Base-by-base conservation (phyloP, 352 stramenopile species). In the Phytophthora pisi region DNA sequence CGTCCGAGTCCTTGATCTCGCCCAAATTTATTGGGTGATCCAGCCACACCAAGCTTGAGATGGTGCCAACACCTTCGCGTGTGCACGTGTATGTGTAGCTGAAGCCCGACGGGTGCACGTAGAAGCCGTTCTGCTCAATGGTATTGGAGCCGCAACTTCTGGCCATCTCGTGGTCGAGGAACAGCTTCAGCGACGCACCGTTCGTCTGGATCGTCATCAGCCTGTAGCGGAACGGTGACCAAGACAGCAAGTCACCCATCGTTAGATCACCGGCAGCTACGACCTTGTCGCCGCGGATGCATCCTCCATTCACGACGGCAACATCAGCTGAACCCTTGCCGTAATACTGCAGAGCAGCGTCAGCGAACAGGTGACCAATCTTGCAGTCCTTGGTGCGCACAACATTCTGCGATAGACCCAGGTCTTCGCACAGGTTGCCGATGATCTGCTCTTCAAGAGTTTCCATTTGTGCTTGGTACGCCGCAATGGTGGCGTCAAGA, bases 221-320 rank as follows among this genome's bases (percentile, higher is more conserved):
- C 9, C 68, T 84, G 66, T 92, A 87, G 20, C 82, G 82, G 50
- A 92, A 92, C n/a, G 84, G 84, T 30, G 80, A 89, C 80, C 82
- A 90, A 0, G 74, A 72, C 40, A 91, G 63, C 50, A 92, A 53
- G 54, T 89, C 66, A 4, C 80, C 84, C 16, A 90, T 51, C 26
- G 79, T 86, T 40, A 92, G 46, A 0, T 65, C 55, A 0, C 80
- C 78, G 0, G 80, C 79, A 11, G 79, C 59, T 42, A 88, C 79
- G 23, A 89, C 47, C 64, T 77, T 86, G 66, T 92, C 81, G 0
- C 77, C 83, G 51, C 84, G 80, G 51, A 91, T 92, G 3, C 79
- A 71, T 24, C 84, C 84, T 13, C 82, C 84, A 71, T 91, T 92
- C 63, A 81, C 85, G 53, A 89, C 63, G 9, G 78, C 58, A 30